Conservation (phyloP, 2,329 filamentous ascomycete genomes). For the Sporothrix variecibatus region DNA sequence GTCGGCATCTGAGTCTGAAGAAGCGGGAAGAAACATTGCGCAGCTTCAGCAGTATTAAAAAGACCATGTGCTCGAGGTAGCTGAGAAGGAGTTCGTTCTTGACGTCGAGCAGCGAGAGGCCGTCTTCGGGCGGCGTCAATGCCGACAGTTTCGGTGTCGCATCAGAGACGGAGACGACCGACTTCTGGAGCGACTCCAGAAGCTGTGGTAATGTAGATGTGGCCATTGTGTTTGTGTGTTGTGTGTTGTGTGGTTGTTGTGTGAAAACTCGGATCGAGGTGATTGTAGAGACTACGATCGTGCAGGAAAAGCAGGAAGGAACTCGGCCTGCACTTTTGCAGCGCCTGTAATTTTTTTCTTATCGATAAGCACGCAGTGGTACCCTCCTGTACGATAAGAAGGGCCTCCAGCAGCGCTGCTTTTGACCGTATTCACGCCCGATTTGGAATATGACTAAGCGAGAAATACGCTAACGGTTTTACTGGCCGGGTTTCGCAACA, state of each 20-base stretch:
- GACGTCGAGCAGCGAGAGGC: constrained; percentile 90
- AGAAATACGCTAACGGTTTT: not conserved
- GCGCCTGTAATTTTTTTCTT: constrained; percentile 26
- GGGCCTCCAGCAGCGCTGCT: not conserved
- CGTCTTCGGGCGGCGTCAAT: constrained; percentile 74
- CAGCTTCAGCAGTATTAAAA: constrained; percentile 79
- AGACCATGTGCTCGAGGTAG: constrained; percentile 92
- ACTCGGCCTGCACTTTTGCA: not conserved
- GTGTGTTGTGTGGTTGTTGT: not conserved
- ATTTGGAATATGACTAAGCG: not conserved
- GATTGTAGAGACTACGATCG: not conserved
- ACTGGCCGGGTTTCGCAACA: not conserved
- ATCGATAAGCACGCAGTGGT: constrained; percentile 20
- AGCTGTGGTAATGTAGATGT: constrained; percentile 47
- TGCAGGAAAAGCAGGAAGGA: not conserved
- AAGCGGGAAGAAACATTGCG: constrained; percentile 51
- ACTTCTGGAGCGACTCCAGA: constrained; percentile 57
- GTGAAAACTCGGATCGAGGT: not conserved
- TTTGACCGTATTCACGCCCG: not conserved
- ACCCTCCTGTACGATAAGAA: constrained; percentile 15
- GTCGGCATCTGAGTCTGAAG: constrained; percentile 11
- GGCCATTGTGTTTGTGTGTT: constrained; percentile 34
- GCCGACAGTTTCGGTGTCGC: constrained; percentile 63
- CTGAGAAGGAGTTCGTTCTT: constrained; percentile 98
- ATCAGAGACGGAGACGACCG: constrained; percentile 64